Percentiles rank a stretch among this genome's conserved stretches.
Conservation (phyloP, 495 filamentous ascomycete species). For the Thozetella sp. region DNA sequence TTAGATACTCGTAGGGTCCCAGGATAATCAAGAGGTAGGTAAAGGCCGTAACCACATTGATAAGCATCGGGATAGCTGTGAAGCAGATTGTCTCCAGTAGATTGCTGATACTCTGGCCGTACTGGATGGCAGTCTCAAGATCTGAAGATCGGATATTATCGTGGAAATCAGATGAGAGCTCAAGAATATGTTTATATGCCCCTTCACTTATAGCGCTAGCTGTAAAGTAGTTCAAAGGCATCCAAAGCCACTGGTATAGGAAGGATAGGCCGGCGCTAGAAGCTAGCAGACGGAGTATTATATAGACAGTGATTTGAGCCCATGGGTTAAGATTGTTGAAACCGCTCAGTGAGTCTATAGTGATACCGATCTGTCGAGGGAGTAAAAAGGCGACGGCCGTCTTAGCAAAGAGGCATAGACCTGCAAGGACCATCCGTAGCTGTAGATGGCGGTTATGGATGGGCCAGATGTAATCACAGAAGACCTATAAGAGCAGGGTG, state of each 20-base stretch:
- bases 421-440: slow-evolving; percentile 55
- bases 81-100: slow-evolving; percentile 71
- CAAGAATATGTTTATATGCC: slow-evolving; percentile 76
- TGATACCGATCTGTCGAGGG: slow-evolving; percentile 66
- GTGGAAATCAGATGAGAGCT: slow-evolving; percentile 79
- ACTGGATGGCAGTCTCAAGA: slow-evolving; percentile 65
- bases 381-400: slow-evolving; percentile 66
- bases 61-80: slow-evolving; percentile 66
- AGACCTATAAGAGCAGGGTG: slow-evolving; percentile 38
- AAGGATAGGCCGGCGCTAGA: slow-evolving; percentile 59
- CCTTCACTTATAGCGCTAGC: slow-evolving; percentile 61
- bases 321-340: slow-evolving; percentile 47
- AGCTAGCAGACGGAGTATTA: slow-evolving; percentile 53
- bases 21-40: slow-evolving; percentile 70
- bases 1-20: slow-evolving; percentile 73
- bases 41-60: slow-evolving; percentile 71
- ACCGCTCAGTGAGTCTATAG: slow-evolving; percentile 55
- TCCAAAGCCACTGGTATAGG: slow-evolving; percentile 61
- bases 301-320: slow-evolving; percentile 56
- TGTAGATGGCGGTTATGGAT: slow-evolving; percentile 56
- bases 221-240: slow-evolving; percentile 66
- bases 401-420: slow-evolving; percentile 57
- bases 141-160: slow-evolving; percentile 73
- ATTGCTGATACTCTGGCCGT: slow-evolving; percentile 63
- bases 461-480: slow-evolving; percentile 70